Percentiles rank a stretch among this genome's conserved stretches.
Conservation (phyloP, 2,329 filamentous ascomycete genomes). For the Ascochyta clinopodiicola region DNA sequence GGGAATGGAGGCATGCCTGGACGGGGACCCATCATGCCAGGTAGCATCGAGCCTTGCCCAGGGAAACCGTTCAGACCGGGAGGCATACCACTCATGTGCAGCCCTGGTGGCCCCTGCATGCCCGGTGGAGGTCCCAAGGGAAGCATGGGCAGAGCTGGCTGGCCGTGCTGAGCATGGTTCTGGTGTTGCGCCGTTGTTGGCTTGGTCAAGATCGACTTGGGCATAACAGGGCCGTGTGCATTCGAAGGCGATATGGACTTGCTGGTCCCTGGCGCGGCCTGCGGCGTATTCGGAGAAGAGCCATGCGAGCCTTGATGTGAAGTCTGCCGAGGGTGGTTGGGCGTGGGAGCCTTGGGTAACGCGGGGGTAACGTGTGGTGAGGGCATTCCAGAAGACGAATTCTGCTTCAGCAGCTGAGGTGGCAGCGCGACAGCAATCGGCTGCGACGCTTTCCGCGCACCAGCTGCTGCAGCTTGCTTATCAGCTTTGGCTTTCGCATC, state of each 20-base stretch:
- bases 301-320: conserved; percentile 79
- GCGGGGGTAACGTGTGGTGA: conserved; percentile 87
- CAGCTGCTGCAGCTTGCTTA: conserved; percentile 36
- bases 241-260: conserved; percentile 67
- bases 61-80: conserved; percentile 58
- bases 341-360: conserved; percentile 81
- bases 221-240: conserved; percentile 69
- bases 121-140: conserved; percentile 65
- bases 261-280: conserved; percentile 55
- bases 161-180: conserved; percentile 60
- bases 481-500: conserved; percentile 61
- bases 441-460: conserved; percentile 47
- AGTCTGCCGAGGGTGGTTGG: conserved; percentile 75
- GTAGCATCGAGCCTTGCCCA: conserved; percentile 61
- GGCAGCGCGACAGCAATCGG: conserved; percentile 58
- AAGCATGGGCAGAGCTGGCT: conserved; percentile 68
- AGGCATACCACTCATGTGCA: conserved; percentile 54
- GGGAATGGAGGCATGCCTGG: conserved; percentile 63
- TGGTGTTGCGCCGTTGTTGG: conserved; percentile 55
- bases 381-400: conserved; percentile 60
- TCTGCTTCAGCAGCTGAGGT: conserved; percentile 61
- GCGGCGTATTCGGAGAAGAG: conserved; percentile 73
- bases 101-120: conserved; percentile 62
- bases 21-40: conserved; percentile 61
- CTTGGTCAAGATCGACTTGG: conserved; percentile 69